Evolutionary conservation across 306 rosid species (phyloP).

Genomic region (Malus sieversii): DNA sequence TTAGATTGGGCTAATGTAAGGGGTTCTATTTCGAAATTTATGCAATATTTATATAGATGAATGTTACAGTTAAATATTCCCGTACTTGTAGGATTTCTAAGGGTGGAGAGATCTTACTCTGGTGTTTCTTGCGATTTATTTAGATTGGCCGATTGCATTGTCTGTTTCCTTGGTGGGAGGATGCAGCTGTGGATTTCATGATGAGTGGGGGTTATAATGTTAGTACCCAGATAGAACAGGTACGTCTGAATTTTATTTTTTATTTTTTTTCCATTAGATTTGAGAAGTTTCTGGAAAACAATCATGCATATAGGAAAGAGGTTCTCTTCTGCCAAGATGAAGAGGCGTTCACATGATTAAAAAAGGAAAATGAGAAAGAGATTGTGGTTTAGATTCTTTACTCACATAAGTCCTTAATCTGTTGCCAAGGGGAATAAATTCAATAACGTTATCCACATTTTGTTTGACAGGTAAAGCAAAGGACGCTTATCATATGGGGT

Average conservation of each 20-base stretch:
- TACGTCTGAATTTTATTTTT: constrained; percentile 15
- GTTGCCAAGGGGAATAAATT: not conserved
- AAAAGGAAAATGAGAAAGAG: too few relatives aligned
- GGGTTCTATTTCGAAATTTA: not conserved
- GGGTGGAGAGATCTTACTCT: constrained; percentile 7
- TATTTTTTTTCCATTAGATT: not conserved
- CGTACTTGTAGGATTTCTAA: constrained; percentile 5
- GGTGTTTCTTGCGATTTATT: constrained; percentile 14
- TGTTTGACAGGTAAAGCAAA: constrained; percentile 69
- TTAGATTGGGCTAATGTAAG: constrained; percentile 79
- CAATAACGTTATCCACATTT: constrained; percentile 7
- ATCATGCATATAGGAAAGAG: constrained; percentile 2
- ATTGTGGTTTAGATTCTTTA: not conserved
- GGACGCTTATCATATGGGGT: constrained; percentile 88
- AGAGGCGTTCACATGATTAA: not conserved
- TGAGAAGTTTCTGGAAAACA: not conserved
- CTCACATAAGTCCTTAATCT: not conserved
- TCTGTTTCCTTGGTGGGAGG: constrained; percentile 81
- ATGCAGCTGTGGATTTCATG: constrained; percentile 79
- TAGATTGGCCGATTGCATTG: constrained; percentile 87
- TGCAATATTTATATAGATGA: not conserved
- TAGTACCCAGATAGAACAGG: constrained; percentile 52
- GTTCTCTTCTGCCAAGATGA: not conserved
- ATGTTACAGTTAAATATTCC: not conserved
- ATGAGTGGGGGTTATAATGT: constrained; percentile 77